Evolutionary conservation across 164 flowering plant species (phyloP).

Genomic region (Malania oleifera): DNA sequence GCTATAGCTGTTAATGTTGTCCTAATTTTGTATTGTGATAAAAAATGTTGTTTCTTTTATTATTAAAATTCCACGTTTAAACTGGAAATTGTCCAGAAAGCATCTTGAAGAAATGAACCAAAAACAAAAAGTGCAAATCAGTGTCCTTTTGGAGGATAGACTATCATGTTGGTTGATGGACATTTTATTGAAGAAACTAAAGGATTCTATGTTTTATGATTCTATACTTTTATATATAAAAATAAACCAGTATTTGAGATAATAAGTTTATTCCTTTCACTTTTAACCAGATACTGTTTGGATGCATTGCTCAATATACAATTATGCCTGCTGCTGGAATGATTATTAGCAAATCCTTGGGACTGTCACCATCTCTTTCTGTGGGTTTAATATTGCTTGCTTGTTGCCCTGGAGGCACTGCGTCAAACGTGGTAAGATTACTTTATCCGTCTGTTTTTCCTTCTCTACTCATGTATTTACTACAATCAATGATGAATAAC

Average conservation of each 20-base stretch:
- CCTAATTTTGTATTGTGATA: no score
- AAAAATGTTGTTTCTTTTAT: no score
- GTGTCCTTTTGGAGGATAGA: no score
- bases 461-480: neutral
- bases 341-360: constrained; percentile 54
- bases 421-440: constrained; percentile 81
- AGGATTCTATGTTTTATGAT: neutral
- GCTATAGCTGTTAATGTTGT: no score
- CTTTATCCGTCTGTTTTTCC: neutral
- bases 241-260: neutral
- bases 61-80: no score
- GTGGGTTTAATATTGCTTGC: constrained; percentile 76
- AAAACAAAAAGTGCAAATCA: no score
- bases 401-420: constrained; percentile 89
- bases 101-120: no score
- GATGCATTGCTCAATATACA: constrained; percentile 77
- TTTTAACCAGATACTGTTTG: constrained; percentile 61
- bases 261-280: neutral
- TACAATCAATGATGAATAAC: neutral
- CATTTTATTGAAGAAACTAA: no score
- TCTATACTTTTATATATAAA: neutral
- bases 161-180: no score
- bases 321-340: constrained; percentile 72
- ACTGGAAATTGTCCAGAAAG: no score
- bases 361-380: constrained; percentile 68